These are phyloP conservation scores for Nepenthes alata DNA, from an alignment of 179 eudicot species.

Conservation along the genomic window DNA sequence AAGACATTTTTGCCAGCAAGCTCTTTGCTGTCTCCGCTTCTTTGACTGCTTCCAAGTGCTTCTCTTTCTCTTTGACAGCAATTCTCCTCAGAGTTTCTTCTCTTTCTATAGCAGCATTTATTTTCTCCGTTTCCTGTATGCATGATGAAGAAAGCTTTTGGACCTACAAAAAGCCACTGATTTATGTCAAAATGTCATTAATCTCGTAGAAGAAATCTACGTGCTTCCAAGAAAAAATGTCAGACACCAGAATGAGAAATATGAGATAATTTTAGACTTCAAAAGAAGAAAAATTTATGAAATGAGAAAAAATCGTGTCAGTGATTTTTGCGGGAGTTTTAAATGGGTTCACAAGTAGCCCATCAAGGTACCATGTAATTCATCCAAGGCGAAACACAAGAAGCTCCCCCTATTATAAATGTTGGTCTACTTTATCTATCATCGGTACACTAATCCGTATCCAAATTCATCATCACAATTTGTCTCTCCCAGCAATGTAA, in stretches of 20 bases:
- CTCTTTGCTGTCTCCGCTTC: slow-evolving; percentile 50
- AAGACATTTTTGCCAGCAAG: slow-evolving; percentile 37
- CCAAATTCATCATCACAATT: too few species aligned
- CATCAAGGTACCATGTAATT: too few species aligned
- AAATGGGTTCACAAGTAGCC: too few species aligned
- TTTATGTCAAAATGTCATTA: not conserved
- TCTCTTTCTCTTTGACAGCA: slow-evolving; percentile 45
- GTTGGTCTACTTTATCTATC: too few species aligned
- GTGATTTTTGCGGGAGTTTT: too few species aligned
- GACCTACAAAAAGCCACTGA: not conserved
- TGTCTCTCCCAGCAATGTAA: too few species aligned
- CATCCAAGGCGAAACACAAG: too few species aligned
- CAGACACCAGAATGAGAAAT: not conserved
- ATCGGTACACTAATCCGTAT: too few species aligned
- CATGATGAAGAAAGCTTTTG: slow-evolving; percentile 40
- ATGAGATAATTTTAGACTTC: too few species aligned
- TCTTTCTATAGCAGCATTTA: slow-evolving; percentile 48
- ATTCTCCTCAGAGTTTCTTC: slow-evolving; percentile 51
- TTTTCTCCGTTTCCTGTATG: slow-evolving; percentile 40
- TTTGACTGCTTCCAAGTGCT: slow-evolving; percentile 44
- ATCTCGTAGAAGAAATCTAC: not conserved
- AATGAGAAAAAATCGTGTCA: too few species aligned
- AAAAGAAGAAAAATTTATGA: too few species aligned
- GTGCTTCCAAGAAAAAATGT: not conserved
- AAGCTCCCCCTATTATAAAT: too few species aligned